These are phyloP conservation scores for Mixia osmundae DNA, from an alignment of 1,284 basidiomycete genomes.

Conservation along the genomic window DNA sequence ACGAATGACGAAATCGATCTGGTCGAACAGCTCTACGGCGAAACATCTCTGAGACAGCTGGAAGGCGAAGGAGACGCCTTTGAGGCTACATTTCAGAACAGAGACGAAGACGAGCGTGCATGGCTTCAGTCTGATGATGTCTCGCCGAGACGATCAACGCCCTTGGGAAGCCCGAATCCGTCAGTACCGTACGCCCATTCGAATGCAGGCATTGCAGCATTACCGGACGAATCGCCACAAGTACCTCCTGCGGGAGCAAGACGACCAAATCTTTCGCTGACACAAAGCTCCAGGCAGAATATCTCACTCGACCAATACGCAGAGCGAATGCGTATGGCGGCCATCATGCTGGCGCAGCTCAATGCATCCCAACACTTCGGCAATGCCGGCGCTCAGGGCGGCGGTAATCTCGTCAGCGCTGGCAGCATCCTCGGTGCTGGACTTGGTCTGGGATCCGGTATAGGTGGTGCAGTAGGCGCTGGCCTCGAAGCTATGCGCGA, in stretches of 20 bases:
- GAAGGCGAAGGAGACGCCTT: slow-evolving; percentile 2
- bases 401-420: slow-evolving; percentile 16
- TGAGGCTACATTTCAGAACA: slow-evolving; percentile 12
- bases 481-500: slow-evolving; percentile 17
- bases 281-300: slow-evolving; percentile 13
- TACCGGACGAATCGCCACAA: background rate
- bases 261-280: too few relatives aligned
- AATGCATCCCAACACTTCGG: slow-evolving; percentile 48
- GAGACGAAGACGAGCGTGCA: slow-evolving; percentile 17
- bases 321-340: slow-evolving; percentile 90
- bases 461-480: slow-evolving; percentile 18
- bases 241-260: background rate
- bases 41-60: slow-evolving; percentile 36
- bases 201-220: background rate
- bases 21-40: slow-evolving; percentile 75
- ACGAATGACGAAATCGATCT: slow-evolving; percentile 83
- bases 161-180: background rate
- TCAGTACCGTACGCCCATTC: background rate
- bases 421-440: slow-evolving; percentile 18
- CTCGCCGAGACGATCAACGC: too few relatives aligned
- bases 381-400: slow-evolving; percentile 11
- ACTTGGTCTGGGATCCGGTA: slow-evolving; percentile 17
- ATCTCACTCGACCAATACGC: slow-evolving; percentile 76
- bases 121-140: too few relatives aligned
- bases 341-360: slow-evolving; percentile 92